Evolutionary conservation across 495 filamentous ascomycete species (phyloP).

Genomic region (Trichoderma asperelloides): DNA sequence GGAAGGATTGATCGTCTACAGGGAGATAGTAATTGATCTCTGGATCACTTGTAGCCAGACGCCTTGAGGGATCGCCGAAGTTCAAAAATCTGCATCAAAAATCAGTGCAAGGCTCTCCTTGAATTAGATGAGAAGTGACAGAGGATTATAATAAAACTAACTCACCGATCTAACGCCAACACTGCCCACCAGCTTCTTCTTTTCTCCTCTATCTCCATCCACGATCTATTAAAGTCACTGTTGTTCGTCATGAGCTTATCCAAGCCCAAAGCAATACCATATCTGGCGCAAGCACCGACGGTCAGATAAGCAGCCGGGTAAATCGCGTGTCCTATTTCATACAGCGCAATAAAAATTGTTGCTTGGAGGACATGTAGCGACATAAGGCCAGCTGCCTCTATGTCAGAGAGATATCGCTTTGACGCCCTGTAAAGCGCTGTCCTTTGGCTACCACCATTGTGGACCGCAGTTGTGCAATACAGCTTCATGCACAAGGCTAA

Average conservation of each 20-base stretch:
- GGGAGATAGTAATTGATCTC: background rate
- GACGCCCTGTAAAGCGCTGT: background rate
- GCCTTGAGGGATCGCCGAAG: background rate
- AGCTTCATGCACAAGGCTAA: background rate
- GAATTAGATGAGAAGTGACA: background rate
- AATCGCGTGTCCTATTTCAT: slow-evolving; percentile 39
- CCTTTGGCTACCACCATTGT: background rate
- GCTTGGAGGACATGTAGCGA: slow-evolving; percentile 37
- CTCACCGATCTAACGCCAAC: slow-evolving; percentile 30
- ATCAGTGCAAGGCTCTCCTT: no score
- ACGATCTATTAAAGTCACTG: slow-evolving; percentile 17
- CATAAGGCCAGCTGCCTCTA: slow-evolving; percentile 7
- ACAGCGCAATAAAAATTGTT: slow-evolving; percentile 34
- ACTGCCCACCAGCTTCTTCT: slow-evolving; percentile 42
- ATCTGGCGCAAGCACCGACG: slow-evolving; percentile 33
- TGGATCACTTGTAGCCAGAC: background rate
- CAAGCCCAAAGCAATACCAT: slow-evolving; percentile 32
- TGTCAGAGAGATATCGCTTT: background rate
- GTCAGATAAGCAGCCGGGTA: slow-evolving; percentile 42
- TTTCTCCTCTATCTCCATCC: slow-evolving; percentile 43
- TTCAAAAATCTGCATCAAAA: background rate
- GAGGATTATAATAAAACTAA: background rate
- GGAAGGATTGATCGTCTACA: background rate
- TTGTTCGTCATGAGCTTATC: slow-evolving; percentile 17
- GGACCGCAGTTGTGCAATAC: background rate